Evolutionary conservation across 768 basidiomycete genomes (phyloP).

Genomic region (Leucosporidium creatinivorum): DNA sequence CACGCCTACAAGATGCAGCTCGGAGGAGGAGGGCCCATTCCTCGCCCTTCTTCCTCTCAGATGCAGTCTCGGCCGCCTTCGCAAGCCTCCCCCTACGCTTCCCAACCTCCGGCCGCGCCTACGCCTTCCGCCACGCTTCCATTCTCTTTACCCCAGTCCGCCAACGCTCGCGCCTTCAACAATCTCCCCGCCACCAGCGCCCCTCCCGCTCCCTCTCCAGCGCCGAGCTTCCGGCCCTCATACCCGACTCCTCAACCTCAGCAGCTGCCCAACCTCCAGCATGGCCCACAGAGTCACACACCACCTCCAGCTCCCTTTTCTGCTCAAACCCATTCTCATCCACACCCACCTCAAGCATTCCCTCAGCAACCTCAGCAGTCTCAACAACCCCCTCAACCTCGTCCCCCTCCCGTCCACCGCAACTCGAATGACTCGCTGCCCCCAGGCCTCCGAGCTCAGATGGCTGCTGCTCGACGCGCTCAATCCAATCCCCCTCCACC

Average conservation of each 20-base stretch:
- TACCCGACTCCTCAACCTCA: no score
- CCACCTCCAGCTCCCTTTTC: no score
- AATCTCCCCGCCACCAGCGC: background rate
- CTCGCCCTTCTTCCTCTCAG: no score
- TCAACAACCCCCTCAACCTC: no score
- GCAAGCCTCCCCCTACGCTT: background rate
- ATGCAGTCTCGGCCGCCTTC: background rate
- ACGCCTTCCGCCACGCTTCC: background rate
- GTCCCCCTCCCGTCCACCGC: no score
- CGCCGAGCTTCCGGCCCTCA: background rate
- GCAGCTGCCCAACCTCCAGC: no score
- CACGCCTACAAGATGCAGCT: background rate
- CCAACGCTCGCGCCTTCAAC: background rate
- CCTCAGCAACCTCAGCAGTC: no score
- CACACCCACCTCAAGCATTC: no score
- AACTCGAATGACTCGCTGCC: background rate
- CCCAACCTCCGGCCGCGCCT: background rate
- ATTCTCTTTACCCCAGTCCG: background rate
- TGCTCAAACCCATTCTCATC: no score
- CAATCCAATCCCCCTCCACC: background rate
- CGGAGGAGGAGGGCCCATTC: no score
- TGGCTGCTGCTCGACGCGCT: background rate
- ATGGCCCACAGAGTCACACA: no score
- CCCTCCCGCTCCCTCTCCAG: background rate
- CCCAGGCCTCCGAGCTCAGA: background rate